Evolutionary conservation across 306 rosid species (phyloP).

Genomic region (Crotalaria pallida): DNA sequence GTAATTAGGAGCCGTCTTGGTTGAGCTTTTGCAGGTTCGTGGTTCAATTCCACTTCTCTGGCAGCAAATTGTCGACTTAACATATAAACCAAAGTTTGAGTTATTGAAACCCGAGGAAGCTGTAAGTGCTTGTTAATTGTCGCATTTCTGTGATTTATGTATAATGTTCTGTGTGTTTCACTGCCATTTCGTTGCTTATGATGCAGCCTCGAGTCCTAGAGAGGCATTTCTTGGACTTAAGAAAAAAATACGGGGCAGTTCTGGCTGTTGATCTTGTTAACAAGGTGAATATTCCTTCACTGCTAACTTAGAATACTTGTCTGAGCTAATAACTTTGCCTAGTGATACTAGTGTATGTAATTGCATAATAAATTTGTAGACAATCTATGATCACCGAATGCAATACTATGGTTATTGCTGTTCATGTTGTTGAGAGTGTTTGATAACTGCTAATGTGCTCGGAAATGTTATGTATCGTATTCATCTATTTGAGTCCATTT

Average conservation of each 20-base stretch:
- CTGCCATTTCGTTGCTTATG: conserved; percentile 29
- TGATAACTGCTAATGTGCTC: not conserved
- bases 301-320: conserved; percentile 10
- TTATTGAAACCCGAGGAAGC: conserved; percentile 70
- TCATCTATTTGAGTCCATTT: conserved; percentile 23
- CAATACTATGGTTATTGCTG: not conserved
- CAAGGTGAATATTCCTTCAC: conserved; percentile 46
- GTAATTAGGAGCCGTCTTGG: not conserved
- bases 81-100: conserved; percentile 89
- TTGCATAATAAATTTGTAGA: conserved; percentile 9
- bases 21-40: conserved; percentile 63
- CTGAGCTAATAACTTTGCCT: not conserved
- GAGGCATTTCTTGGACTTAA: conserved; percentile 88
- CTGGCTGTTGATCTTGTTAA: conserved; percentile 88
- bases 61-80: conserved; percentile 92
- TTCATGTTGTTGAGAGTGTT: not conserved
- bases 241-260: conserved; percentile 90
- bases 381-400: not conserved
- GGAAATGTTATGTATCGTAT: conserved; percentile 6
- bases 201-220: conserved; percentile 75
- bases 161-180: conserved; percentile 25
- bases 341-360: conserved; percentile 7
- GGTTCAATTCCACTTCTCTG: conserved; percentile 92
- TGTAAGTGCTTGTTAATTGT: conserved; percentile 51
- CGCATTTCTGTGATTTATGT: conserved; percentile 20